A percentile compares a stretch with the other conserved stretches of the same genome.
Conservation (phyloP, 2,329 filamentous ascomycete genomes). For the Penicillium brevicompactum region DNA sequence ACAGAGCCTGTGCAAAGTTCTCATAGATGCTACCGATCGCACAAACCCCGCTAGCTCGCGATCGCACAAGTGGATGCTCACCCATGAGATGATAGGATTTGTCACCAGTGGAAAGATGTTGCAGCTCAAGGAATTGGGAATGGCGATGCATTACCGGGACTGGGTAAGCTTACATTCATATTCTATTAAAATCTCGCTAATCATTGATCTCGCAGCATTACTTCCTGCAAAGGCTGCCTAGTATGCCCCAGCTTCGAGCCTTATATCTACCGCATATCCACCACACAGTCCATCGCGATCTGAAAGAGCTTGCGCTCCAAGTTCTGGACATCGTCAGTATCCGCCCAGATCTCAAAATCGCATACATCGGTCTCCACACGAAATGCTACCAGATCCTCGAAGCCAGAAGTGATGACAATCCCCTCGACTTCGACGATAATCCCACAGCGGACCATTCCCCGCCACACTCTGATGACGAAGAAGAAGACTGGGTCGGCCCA, state of each 20-base stretch:
- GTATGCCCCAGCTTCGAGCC: conserved; percentile 69
- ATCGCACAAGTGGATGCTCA: conserved; percentile 73
- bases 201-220: conserved; percentile 62
- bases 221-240: conserved; percentile 74
- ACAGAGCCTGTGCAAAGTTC: conserved; percentile 68
- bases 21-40: conserved; percentile 71
- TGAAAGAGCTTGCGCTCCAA: conserved; percentile 72
- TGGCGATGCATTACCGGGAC: conserved; percentile 72
- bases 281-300: conserved; percentile 63
- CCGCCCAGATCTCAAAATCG: conserved; percentile 73
- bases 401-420: conserved; percentile 44
- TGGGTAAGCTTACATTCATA: conserved; percentile 66
- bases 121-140: conserved; percentile 69
- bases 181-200: too few species aligned
- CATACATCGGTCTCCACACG: conserved; percentile 72
- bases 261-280: conserved; percentile 71
- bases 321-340: conserved; percentile 77
- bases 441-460: conserved; percentile 42
- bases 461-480: conserved; percentile 40
- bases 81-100: conserved; percentile 68
- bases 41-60: conserved; percentile 44
- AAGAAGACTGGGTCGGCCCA: conserved; percentile 42
- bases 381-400: conserved; percentile 86
- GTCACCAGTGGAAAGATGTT: conserved; percentile 77
- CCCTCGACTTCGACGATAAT: conserved; percentile 35